A percentile compares a stretch with the other conserved stretches of the same genome.
Conservation (phyloP, 331 rosid species). For the Rhamnella rubrinervis region DNA sequence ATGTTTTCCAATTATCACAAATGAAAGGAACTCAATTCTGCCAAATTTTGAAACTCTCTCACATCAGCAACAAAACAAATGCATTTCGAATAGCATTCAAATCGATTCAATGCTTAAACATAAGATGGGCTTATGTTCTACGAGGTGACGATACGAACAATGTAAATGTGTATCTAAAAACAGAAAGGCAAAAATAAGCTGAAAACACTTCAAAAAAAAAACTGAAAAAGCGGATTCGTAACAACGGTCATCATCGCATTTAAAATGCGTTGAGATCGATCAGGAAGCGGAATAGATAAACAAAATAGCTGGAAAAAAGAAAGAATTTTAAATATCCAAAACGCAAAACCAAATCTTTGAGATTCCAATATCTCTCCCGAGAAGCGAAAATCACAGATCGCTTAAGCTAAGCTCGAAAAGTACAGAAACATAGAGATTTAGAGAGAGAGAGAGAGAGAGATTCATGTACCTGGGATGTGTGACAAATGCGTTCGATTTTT, state of each 20-base stretch:
- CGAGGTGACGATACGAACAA: not conserved
- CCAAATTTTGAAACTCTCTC: slow-evolving; percentile 9
- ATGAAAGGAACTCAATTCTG: slow-evolving; percentile 15
- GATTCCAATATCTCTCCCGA: slow-evolving; percentile 6
- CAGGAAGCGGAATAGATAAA: not conserved
- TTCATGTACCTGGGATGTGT: slow-evolving; percentile 35
- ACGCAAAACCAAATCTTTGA: not conserved
- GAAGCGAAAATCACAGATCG: slow-evolving; percentile 3
- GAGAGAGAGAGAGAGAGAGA: slow-evolving; percentile 32
- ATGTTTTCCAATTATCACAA: not conserved
- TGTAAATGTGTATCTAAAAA: not conserved
- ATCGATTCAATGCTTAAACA: not conserved
- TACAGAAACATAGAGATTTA: not conserved
- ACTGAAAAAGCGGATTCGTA: not conserved
- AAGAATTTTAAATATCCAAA: slow-evolving; percentile 5
- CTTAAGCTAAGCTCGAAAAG: not conserved
- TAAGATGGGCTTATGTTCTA: not conserved
- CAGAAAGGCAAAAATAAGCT: not conserved
- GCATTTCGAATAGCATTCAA: not conserved
- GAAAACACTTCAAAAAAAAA: not conserved
- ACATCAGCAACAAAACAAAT: not conserved
- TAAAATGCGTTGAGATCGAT: not conserved
- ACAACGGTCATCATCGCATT: not conserved
- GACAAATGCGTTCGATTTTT: slow-evolving; percentile 41
- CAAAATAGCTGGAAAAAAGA: not conserved